These are phyloP conservation scores for Croton laevigatus DNA, from an alignment of 441 rosid genomes.

Conservation along the genomic window DNA sequence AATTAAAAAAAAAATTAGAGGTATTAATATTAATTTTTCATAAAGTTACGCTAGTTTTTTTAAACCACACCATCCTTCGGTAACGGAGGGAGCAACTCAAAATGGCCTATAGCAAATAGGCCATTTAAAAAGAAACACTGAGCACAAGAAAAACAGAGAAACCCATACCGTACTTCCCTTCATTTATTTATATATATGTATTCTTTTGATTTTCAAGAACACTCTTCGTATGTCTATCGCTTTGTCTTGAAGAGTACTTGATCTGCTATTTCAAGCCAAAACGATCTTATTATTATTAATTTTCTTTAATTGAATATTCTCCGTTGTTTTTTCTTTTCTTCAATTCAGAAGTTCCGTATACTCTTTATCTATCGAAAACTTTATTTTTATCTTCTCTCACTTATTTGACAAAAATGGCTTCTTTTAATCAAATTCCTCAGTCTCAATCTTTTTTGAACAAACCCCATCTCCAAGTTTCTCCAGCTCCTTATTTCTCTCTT, in stretches of 20 bases:
- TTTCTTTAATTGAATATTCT: neutral
- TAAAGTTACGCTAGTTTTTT: too few species aligned
- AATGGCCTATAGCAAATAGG: too few species aligned
- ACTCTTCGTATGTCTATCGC: constrained; percentile 14
- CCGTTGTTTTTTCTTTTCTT: neutral
- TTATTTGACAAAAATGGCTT: constrained; percentile 48
- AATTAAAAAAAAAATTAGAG: too few species aligned
- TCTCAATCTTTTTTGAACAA: constrained; percentile 42
- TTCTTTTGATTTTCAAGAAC: too few species aligned
- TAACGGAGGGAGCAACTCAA: too few species aligned
- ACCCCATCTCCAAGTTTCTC: constrained; percentile 28
- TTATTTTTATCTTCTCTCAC: neutral
- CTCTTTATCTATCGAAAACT: constrained; percentile 24
- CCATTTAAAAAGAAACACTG: too few species aligned
- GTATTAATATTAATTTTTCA: too few species aligned
- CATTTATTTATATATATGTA: too few species aligned
- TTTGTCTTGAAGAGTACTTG: constrained; percentile 43
- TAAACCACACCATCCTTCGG: too few species aligned
- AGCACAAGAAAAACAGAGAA: too few species aligned
- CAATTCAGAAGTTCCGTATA: constrained; percentile 24
- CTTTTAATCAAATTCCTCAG: constrained; percentile 46
- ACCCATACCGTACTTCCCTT: too few species aligned
- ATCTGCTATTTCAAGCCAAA: constrained; percentile 29
- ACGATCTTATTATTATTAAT: neutral
- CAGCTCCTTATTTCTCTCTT: constrained; percentile 7